Percentiles rank a stretch among this genome's conserved stretches.
Evolutionary conservation across 495 filamentous ascomycete species (phyloP).

Genomic region (Durotheca rogersii): DNA sequence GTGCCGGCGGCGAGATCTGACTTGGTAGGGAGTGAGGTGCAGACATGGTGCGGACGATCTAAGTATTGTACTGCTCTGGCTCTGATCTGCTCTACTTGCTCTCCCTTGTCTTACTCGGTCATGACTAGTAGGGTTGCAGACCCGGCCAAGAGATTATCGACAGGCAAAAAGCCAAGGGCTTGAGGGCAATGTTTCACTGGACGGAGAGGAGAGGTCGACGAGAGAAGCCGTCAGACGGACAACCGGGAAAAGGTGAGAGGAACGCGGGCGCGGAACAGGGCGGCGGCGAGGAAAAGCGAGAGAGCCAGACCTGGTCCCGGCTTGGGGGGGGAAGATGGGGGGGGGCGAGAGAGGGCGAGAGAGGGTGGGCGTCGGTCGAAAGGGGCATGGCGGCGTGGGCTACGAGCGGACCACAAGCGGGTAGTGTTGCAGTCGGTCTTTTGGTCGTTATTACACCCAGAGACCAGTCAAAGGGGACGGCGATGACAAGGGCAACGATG

Average conservation of each 20-base stretch:
- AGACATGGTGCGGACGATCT: conserved; percentile 28
- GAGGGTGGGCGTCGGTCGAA: conserved; percentile 17
- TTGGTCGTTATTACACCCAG: conserved; percentile 28
- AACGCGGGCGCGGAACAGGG: background rate
- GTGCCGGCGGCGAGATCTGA: conserved; percentile 15
- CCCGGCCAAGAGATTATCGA: conserved; percentile 29
- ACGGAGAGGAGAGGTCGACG: conserved; percentile 18
- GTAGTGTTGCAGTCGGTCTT: conserved; percentile 32
- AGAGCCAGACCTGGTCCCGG: conserved; percentile 19
- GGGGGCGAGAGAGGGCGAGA: conserved; percentile 19
- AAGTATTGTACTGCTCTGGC: no score
- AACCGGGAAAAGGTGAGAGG: conserved; percentile 13
- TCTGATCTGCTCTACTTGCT: no score
- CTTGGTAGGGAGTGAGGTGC: conserved; percentile 14
- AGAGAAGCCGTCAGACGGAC: conserved; percentile 8
- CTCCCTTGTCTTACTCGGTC: conserved; percentile 31
- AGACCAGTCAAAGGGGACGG: conserved; percentile 8
- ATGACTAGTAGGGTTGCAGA: conserved; percentile 27
- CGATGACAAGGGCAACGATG: conserved; percentile 2
- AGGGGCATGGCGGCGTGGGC: conserved; percentile 28
- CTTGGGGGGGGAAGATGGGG: conserved; percentile 5
- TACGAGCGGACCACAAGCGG: no score
- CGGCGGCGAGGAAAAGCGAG: conserved; percentile 18
- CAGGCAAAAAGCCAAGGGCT: background rate
- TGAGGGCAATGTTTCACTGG: conserved; percentile 31